These are phyloP conservation scores for Ceratobasidium theobromae DNA, from an alignment of 1,284 basidiomycete genomes.

Conservation along the genomic window DNA sequence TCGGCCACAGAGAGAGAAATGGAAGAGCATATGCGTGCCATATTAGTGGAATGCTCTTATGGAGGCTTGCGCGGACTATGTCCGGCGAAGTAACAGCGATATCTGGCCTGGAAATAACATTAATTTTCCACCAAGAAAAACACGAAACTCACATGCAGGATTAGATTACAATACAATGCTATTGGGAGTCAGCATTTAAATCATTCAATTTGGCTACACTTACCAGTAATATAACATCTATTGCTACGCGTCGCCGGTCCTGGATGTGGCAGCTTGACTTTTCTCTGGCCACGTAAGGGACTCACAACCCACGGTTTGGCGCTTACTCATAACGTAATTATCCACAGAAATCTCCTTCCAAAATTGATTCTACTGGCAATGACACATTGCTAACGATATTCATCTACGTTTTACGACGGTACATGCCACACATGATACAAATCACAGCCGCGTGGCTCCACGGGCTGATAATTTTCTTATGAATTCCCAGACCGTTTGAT, in stretches of 20 bases:
- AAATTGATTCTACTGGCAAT: no score
- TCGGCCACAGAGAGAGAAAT: constrained; percentile 83
- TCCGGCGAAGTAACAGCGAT: constrained; percentile 80
- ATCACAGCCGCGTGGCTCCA: no score
- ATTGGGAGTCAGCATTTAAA: neutral
- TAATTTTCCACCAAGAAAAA: neutral
- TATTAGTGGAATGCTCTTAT: constrained; percentile 75
- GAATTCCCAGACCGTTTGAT: no score
- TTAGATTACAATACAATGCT: constrained; percentile 15
- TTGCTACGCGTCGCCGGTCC: neutral
- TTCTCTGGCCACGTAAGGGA: constrained; percentile 28
- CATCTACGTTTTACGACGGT: no score
- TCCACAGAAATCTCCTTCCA: no score
- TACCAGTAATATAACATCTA: constrained; percentile 24
- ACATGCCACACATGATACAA: no score
- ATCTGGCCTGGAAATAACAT: constrained; percentile 44
- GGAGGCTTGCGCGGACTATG: constrained; percentile 78
- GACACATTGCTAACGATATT: no score
- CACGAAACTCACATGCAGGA: constrained; percentile 18
- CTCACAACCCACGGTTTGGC: constrained; percentile 2
- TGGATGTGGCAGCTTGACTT: constrained; percentile 11
- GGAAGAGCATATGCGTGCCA: constrained; percentile 83
- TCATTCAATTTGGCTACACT: neutral
- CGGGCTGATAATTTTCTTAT: no score
- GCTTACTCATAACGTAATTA: constrained; percentile 2